These are phyloP conservation scores for Pseudopithomyces maydicus DNA, from an alignment of 2,329 filamentous ascomycete genomes.

Conservation along the genomic window DNA sequence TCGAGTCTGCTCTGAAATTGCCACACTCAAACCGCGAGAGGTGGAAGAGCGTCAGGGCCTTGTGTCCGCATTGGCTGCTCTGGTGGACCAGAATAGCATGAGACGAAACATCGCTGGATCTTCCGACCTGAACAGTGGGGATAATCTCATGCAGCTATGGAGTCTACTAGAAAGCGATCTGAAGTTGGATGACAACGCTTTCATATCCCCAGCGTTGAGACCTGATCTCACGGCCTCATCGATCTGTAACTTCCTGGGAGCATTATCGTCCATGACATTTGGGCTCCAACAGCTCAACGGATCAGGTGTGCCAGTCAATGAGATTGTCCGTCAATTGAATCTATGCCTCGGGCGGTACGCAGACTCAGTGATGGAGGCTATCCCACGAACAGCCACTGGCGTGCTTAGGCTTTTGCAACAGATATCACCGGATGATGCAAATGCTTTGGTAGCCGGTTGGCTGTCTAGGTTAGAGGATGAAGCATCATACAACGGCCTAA, in stretches of 20 bases:
- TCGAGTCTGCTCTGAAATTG: constrained; percentile 52
- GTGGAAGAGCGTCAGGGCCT: constrained; percentile 74
- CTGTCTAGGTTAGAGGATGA: constrained; percentile 40
- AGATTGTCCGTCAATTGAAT: constrained; percentile 31
- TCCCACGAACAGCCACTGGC: constrained; percentile 28
- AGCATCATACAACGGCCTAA: constrained; percentile 45
- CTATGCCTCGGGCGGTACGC: constrained; percentile 43
- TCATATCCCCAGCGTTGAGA: constrained; percentile 55
- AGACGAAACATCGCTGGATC: neutral
- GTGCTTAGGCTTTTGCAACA: constrained; percentile 25
- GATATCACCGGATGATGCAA: constrained; percentile 11
- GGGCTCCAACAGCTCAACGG: constrained; percentile 8
- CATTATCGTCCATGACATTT: constrained; percentile 26
- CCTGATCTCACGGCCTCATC: constrained; percentile 70
- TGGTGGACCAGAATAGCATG: constrained; percentile 16
- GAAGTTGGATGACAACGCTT: constrained; percentile 44
- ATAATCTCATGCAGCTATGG: constrained; percentile 36
- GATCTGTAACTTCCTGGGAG: constrained; percentile 59
- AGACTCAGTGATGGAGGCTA: constrained; percentile 37
- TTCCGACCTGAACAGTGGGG: neutral
- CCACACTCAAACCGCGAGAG: constrained; percentile 59
- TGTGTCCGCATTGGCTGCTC: constrained; percentile 57
- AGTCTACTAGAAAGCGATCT: constrained; percentile 35
- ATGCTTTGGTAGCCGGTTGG: constrained; percentile 33
- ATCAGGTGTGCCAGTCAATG: constrained; percentile 15